A percentile compares a stretch with the other conserved stretches of the same genome.
Conservation (phyloP, 306 rosid species). For the Dalbergia cultrata region DNA sequence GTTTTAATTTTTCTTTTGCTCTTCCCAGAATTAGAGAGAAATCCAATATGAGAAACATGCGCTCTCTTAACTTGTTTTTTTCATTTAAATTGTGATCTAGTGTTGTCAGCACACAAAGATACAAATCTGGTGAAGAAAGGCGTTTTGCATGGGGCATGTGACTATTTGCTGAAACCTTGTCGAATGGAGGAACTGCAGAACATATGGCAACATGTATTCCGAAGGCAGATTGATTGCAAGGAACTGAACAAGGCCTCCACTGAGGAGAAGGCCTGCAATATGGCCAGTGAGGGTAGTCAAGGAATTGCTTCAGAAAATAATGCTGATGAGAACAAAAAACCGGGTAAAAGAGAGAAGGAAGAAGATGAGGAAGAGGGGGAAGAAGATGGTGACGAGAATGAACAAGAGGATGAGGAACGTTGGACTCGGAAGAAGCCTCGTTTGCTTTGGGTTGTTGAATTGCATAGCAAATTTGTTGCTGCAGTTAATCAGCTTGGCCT, state of each 20-base stretch:
- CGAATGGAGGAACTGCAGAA: constrained; percentile 80
- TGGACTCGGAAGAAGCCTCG: constrained; percentile 73
- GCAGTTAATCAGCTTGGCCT: constrained; percentile 75
- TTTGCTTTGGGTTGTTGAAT: constrained; percentile 73
- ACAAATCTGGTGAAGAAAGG: constrained; percentile 88
- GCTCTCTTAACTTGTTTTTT: constrained; percentile 18
- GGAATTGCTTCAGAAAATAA: constrained; percentile 48
- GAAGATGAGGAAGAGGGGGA: constrained; percentile 68
- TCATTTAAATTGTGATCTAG: constrained; percentile 49
- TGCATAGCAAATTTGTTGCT: constrained; percentile 77
- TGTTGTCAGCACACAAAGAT: constrained; percentile 83
- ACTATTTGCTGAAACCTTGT: constrained; percentile 84
- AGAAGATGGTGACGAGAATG: constrained; percentile 63
- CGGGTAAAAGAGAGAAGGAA: constrained; percentile 65
- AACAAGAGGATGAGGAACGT: constrained; percentile 62
- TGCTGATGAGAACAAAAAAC: constrained; percentile 46
- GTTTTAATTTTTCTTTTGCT: not conserved
- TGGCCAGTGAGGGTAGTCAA: constrained; percentile 46
- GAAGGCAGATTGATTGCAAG: constrained; percentile 66
- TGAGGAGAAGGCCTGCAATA: constrained; percentile 45
- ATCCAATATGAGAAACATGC: not conserved
- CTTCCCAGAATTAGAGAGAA: not conserved
- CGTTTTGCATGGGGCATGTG: constrained; percentile 81
- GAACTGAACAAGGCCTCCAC: constrained; percentile 50
- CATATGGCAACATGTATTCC: constrained; percentile 90